These are phyloP conservation scores for Naganishia randhawae DNA, from an alignment of 768 basidiomycete genomes.

Conservation along the genomic window DNA sequence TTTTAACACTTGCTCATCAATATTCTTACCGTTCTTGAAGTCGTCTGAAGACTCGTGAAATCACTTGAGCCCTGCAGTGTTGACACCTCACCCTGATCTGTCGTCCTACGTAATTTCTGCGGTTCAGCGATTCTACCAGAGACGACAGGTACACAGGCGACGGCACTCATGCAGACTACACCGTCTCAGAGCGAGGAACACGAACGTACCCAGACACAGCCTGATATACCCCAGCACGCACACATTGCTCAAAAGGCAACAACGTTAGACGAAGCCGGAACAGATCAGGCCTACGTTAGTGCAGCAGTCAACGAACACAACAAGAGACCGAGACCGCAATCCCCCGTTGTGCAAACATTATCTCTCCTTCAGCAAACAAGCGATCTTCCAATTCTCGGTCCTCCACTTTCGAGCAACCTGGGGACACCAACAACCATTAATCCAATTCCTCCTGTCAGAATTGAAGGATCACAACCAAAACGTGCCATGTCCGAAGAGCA, in stretches of 20 bases:
- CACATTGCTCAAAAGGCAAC: neutral
- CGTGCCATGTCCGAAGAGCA: conserved; percentile 30
- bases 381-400: neutral
- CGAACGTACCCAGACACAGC: conserved; percentile 14
- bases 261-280: neutral
- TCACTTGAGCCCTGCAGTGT: neutral
- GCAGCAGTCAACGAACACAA: conserved; percentile 20
- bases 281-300: neutral
- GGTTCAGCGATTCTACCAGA: neutral
- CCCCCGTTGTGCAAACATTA: neutral
- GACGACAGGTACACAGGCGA: neutral
- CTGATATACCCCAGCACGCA: neutral
- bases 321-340: conserved; percentile 17
- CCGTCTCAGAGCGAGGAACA: conserved; percentile 5
- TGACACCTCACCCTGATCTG: neutral
- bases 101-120: neutral
- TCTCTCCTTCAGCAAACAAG: neutral
- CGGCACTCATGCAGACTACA: conserved; percentile 13
- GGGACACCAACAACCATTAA: neutral
- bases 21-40: neutral
- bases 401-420: neutral
- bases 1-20: neutral
- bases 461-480: conserved; percentile 24
- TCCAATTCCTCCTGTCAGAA: neutral
- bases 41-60: neutral